Evolutionary conservation across 805 yeast species (phyloP).

Genomic region (Ogataea henricii): DNA sequence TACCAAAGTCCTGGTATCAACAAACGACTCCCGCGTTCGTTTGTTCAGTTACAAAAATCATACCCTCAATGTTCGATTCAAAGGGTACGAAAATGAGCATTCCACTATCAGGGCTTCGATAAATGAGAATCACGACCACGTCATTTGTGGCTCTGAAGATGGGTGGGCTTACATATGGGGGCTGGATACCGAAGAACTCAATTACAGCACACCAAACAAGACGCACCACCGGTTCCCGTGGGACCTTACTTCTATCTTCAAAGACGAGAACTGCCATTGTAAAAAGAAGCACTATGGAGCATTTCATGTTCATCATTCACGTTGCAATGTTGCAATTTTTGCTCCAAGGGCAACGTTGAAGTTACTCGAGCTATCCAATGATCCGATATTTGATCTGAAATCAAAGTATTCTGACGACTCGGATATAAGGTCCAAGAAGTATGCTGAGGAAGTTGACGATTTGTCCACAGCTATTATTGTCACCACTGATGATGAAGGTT

Average conservation of each 20-base stretch:
- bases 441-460: constrained; percentile 35
- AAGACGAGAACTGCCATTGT: constrained; percentile 37
- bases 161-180: constrained; percentile 87
- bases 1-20: constrained; percentile 54
- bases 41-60: constrained; percentile 57
- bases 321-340: constrained; percentile 73
- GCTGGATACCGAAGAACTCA: constrained; percentile 25
- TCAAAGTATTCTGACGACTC: constrained; percentile 16
- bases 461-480: constrained; percentile 54
- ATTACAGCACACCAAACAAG: constrained; percentile 7
- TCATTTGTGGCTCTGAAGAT: constrained; percentile 84
- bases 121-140: constrained; percentile 56
- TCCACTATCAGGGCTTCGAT: constrained; percentile 71
- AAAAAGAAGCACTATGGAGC: constrained; percentile 65
- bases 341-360: constrained; percentile 74
- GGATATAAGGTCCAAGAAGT: constrained; percentile 11
- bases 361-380: constrained; percentile 71
- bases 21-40: constrained; percentile 81
- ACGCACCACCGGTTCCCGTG: constrained; percentile 39
- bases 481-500: constrained; percentile 74
- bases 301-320: constrained; percentile 75
- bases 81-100: constrained; percentile 70
- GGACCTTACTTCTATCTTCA: constrained; percentile 36
- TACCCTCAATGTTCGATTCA: constrained; percentile 63
- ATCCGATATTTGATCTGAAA: constrained; percentile 69